Conservation (phyloP, 2,329 filamentous ascomycete species). For the Didymella pinodella region DNA sequence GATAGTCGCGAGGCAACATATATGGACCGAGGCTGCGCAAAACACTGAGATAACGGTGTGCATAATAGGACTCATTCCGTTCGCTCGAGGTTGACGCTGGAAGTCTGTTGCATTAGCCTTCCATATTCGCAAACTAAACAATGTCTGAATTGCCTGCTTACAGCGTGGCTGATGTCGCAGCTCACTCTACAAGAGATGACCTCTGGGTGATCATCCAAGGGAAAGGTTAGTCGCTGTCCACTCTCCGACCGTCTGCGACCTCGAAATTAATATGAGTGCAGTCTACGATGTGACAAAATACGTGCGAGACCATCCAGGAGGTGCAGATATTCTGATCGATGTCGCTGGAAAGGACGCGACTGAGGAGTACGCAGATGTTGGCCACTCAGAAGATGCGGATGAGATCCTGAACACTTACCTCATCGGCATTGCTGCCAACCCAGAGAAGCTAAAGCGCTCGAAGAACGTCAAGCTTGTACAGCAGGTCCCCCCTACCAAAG, state of each 20-base stretch:
- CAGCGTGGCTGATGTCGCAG: constrained; percentile 56
- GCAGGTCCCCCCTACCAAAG: constrained; percentile 31
- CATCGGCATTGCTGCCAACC: constrained; percentile 34
- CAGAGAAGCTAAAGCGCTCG: constrained; percentile 26
- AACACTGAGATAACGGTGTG: constrained; percentile 15
- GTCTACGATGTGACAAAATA: constrained; percentile 69
- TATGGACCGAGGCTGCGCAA: constrained; percentile 22
- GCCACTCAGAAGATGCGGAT: constrained; percentile 57
- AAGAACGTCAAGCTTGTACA: constrained; percentile 51
- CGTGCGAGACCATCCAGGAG: constrained; percentile 64
- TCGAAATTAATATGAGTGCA: constrained; percentile 19
- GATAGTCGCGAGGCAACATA: constrained; percentile 12
- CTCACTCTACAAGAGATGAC: constrained; percentile 58
- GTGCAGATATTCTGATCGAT: constrained; percentile 52
- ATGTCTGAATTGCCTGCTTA: constrained; percentile 29
- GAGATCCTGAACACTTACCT: constrained; percentile 52
- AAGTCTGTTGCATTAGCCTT: neutral
- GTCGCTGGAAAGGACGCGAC: constrained; percentile 55
- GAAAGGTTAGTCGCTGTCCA: constrained; percentile 43
- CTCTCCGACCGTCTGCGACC: neutral
- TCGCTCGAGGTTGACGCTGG: constrained; percentile 14
- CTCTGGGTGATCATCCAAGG: constrained; percentile 64
- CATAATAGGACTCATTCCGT: constrained; percentile 20
- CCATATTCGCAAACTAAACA: neutral
- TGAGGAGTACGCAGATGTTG: constrained; percentile 54